Percentiles rank a stretch among this genome's conserved stretches.
These are phyloP conservation scores for Gentiana dahurica DNA, from an alignment of 257 asterid genomes.

Conservation along the genomic window DNA sequence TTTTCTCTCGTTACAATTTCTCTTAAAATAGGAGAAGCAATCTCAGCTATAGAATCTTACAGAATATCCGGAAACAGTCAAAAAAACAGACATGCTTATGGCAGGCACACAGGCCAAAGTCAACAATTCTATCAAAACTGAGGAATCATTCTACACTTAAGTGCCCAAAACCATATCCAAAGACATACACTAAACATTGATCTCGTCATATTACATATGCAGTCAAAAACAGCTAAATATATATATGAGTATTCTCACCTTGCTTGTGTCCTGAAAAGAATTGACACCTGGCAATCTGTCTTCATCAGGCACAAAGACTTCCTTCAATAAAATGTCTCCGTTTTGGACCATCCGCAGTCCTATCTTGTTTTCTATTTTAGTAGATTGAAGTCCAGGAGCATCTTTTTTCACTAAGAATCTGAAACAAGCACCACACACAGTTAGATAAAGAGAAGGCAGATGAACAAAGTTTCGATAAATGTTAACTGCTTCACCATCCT, in stretches of 20 bases:
- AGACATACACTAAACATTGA: neutral
- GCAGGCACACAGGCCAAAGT: neutral
- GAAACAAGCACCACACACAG: constrained; percentile 22
- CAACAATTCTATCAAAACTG: neutral
- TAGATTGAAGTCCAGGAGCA: constrained; percentile 81
- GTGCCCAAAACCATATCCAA: neutral
- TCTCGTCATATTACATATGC: no score
- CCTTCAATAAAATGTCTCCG: constrained; percentile 75
- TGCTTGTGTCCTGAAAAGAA: constrained; percentile 86
- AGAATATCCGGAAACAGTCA: no score
- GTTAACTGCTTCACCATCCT: no score
- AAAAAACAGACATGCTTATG: neutral
- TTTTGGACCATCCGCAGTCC: constrained; percentile 92
- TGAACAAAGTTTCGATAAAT: neutral
- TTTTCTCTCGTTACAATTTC: no score
- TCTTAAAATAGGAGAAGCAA: no score
- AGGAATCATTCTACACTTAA: neutral
- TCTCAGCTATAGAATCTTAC: no score
- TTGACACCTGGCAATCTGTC: constrained; percentile 82
- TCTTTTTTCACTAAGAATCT: constrained; percentile 81
- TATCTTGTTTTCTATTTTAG: constrained; percentile 87
- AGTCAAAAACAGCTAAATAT: no score
- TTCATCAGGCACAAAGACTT: constrained; percentile 85
- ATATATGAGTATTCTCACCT: constrained; percentile 34
- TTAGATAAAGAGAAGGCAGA: neutral